These are phyloP conservation scores for Delphinella strobiligena DNA, from an alignment of 2,329 filamentous ascomycete genomes.

Conservation along the genomic window DNA sequence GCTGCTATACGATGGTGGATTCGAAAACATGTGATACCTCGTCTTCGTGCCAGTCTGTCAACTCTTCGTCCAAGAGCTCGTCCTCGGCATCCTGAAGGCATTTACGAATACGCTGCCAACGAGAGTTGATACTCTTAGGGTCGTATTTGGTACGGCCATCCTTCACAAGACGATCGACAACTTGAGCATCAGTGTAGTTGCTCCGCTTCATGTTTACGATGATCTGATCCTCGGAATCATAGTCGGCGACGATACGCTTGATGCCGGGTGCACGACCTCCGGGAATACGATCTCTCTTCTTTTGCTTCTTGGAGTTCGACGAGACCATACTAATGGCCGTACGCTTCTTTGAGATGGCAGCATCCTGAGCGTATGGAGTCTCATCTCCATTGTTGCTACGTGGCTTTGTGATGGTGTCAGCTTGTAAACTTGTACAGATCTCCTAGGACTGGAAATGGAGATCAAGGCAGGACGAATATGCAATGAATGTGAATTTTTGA, in stretches of 20 bases:
- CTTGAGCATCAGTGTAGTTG: conserved; percentile 31
- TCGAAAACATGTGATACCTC: conserved; percentile 25
- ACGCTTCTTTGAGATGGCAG: neutral
- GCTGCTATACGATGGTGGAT: conserved; percentile 1
- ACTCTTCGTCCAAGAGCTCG: conserved; percentile 31
- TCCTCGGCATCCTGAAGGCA: conserved; percentile 32
- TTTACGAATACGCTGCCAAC: conserved; percentile 33
- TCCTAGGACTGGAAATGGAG: no score
- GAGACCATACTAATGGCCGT: conserved; percentile 1
- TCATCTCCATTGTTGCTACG: no score
- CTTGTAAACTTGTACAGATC: no score
- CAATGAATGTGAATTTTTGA: no score
- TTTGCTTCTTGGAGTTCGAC: conserved; percentile 1
- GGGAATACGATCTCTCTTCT: neutral
- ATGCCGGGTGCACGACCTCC: neutral
- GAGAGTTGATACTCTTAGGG: conserved; percentile 35
- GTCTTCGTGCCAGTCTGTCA: conserved; percentile 37
- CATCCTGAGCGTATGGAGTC: neutral
- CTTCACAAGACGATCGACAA: conserved; percentile 28
- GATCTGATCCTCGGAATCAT: conserved; percentile 37
- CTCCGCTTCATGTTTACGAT: conserved; percentile 31
- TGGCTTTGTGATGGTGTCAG: no score
- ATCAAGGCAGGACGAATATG: no score
- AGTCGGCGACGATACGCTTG: conserved; percentile 18
- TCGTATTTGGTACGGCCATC: conserved; percentile 33